Conservation (phyloP, 306 rosid genomes). For the Delonix regia region DNA sequence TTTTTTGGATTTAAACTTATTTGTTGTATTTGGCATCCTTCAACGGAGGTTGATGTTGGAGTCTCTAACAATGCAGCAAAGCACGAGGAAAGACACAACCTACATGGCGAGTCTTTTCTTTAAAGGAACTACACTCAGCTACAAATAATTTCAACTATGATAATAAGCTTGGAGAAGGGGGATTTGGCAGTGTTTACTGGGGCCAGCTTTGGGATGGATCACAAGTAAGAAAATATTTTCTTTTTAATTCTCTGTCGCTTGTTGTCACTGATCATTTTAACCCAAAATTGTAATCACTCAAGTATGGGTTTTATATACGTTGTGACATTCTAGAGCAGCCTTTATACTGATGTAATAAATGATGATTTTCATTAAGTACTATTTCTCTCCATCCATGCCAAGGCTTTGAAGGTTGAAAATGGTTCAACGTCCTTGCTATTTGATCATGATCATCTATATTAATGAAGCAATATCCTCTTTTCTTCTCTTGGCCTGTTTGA, state of each 20-base stretch:
- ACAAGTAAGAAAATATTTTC: conserved; percentile 52
- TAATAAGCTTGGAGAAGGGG: conserved; percentile 95
- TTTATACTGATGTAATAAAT: background rate
- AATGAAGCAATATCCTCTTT: conserved; percentile 13
- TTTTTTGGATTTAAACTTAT: background rate
- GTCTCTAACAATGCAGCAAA: conserved; percentile 50
- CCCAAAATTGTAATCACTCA: background rate
- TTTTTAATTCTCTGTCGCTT: background rate
- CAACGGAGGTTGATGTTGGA: conserved; percentile 24
- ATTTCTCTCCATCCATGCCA: background rate
- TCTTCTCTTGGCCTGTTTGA: background rate
- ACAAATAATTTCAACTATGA: conserved; percentile 89
- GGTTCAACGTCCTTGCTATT: background rate
- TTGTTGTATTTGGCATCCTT: background rate
- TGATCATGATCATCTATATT: background rate
- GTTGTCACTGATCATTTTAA: background rate
- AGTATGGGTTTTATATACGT: background rate
- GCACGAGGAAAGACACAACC: conserved; percentile 64
- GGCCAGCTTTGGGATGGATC: conserved; percentile 98
- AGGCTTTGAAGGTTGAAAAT: conserved; percentile 20
- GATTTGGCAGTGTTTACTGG: conserved; percentile 93
- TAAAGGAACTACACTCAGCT: conserved; percentile 84
- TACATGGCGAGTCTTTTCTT: conserved; percentile 82
- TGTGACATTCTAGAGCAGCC: background rate
- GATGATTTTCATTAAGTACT: background rate